Evolutionary conservation across 2,329 filamentous ascomycete genomes (phyloP).

Genomic region (Massarina eburnea): DNA sequence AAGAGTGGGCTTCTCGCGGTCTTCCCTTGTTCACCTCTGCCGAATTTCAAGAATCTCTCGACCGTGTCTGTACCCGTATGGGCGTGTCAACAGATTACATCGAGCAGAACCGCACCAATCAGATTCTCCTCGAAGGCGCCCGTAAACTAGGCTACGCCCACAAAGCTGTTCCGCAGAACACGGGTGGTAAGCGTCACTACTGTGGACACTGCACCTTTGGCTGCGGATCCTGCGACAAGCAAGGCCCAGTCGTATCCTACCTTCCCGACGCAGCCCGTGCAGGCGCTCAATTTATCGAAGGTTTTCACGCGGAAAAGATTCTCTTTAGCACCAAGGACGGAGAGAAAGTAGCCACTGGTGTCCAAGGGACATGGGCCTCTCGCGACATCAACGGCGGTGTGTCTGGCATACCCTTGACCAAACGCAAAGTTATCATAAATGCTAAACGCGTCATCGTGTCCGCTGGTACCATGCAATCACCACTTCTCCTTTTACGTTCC

Average conservation of each 20-base stretch:
- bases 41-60: slow-evolving; percentile 76
- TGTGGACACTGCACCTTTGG: slow-evolving; percentile 66
- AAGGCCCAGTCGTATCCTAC: slow-evolving; percentile 75
- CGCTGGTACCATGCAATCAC: slow-evolving; percentile 74
- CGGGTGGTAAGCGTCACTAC: slow-evolving; percentile 70
- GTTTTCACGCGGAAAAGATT: slow-evolving; percentile 71
- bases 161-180: slow-evolving; percentile 76
- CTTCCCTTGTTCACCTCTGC: slow-evolving; percentile 73
- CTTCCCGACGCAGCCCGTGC: slow-evolving; percentile 76
- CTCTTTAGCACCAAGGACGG: slow-evolving; percentile 63
- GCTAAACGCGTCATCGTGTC: slow-evolving; percentile 82
- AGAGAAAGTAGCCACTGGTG: slow-evolving; percentile 64
- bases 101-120: slow-evolving; percentile 73
- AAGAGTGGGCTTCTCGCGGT: slow-evolving; percentile 74
- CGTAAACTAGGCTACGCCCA: slow-evolving; percentile 72
- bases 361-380: slow-evolving; percentile 74
- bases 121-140: slow-evolving; percentile 72
- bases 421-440: slow-evolving; percentile 68
- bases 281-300: slow-evolving; percentile 82
- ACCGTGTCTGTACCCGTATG: slow-evolving; percentile 77
- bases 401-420: slow-evolving; percentile 54
- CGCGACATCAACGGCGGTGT: slow-evolving; percentile 65
- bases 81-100: slow-evolving; percentile 69
- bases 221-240: slow-evolving; percentile 69
- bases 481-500: slow-evolving; percentile 74